Conservation (phyloP, 805 yeast genomes). For the Candida bentonensis region DNA sequence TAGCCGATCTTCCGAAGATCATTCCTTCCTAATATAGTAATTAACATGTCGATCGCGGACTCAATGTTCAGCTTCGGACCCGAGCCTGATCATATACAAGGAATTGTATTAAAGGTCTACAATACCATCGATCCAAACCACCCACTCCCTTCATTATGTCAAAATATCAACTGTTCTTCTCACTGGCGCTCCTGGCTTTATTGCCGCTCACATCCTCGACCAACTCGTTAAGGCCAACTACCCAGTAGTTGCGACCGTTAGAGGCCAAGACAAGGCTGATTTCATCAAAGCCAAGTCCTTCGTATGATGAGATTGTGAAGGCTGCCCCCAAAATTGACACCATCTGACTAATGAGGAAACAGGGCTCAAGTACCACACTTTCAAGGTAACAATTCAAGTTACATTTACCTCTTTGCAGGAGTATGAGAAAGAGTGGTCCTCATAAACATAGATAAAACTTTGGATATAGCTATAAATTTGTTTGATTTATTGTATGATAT, state of each 20-base stretch:
- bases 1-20: no score
- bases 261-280: constrained; percentile 30
- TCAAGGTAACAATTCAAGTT: background rate
- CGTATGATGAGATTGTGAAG: background rate
- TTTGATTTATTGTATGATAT: no score
- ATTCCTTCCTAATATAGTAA: no score
- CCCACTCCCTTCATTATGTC: no score
- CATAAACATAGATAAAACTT: no score
- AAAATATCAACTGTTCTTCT: constrained; percentile 29
- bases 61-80: no score
- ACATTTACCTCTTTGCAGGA: background rate
- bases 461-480: no score
- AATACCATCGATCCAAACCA: no score
- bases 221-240: constrained; percentile 26
- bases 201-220: constrained; percentile 29
- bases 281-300: constrained; percentile 5
- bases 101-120: no score
- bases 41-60: no score
- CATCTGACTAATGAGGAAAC: background rate
- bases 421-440: background rate
- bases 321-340: background rate
- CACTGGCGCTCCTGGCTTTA: constrained; percentile 34
- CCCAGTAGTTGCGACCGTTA: constrained; percentile 35
- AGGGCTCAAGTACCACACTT: background rate
- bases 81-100: no score